These are phyloP conservation scores for Tetraselmis striata DNA, from an alignment of 139 green algal genomes.

Conservation along the genomic window DNA sequence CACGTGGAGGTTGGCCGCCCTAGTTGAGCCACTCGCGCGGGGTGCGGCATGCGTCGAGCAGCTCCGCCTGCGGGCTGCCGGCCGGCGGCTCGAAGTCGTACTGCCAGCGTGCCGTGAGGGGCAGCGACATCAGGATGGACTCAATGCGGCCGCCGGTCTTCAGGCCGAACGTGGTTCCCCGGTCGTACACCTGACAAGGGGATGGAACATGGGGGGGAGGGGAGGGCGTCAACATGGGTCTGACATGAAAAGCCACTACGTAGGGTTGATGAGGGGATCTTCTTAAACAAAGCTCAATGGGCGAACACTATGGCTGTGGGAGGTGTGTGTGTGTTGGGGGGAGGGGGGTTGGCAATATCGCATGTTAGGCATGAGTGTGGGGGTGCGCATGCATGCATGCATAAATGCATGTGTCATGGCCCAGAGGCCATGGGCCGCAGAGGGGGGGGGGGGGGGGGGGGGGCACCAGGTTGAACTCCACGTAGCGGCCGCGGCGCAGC, in stretches of 20 bases:
- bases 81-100: constrained; percentile 75
- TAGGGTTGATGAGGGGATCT: too few relatives aligned
- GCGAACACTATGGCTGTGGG: too few relatives aligned
- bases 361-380: too few relatives aligned
- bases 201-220: not conserved
- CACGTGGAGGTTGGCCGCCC: too few relatives aligned
- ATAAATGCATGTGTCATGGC: too few relatives aligned
- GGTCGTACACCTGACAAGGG: constrained; percentile 72
- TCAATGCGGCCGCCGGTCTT: constrained; percentile 97
- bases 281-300: too few relatives aligned
- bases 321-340: too few relatives aligned
- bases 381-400: too few relatives aligned
- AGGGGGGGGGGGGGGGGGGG: not conserved
- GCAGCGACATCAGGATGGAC: constrained; percentile 88
- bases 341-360: too few relatives aligned
- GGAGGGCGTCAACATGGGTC: too few relatives aligned
- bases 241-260: too few relatives aligned
- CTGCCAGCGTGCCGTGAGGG: constrained; percentile 69
- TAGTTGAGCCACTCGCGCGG: constrained; percentile 71
- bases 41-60: constrained; percentile 80
- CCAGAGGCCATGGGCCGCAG: too few relatives aligned
- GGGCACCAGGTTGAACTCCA: constrained; percentile 96
- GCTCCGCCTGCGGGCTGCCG: constrained; percentile 68
- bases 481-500: constrained; percentile 77
- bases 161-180: constrained; percentile 96